Evolutionary conservation across 2,329 filamentous ascomycete genomes (phyloP).

Genomic region (Aureobasidium sp.): DNA sequence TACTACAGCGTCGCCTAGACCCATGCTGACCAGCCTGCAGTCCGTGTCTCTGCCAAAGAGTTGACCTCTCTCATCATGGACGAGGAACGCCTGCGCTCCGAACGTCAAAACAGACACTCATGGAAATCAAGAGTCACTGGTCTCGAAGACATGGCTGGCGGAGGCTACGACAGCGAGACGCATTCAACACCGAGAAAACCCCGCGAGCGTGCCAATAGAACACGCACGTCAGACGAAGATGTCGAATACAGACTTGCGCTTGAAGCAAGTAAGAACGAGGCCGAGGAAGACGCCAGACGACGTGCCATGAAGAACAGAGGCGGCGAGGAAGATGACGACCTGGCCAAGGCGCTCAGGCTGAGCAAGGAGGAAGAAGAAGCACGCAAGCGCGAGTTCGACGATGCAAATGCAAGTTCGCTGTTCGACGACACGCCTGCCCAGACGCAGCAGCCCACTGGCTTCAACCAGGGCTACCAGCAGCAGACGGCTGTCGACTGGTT

Average conservation of each 20-base stretch:
- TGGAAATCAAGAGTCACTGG: conserved; percentile 97
- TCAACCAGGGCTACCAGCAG: conserved; percentile 97
- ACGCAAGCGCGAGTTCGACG: conserved; percentile 77
- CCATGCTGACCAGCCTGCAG: conserved; percentile 45
- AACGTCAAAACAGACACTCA: conserved; percentile 82
- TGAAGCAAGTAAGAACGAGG: conserved; percentile 90
- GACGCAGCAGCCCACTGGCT: conserved; percentile 67
- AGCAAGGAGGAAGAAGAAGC: conserved; percentile 92
- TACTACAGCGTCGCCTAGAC: conserved; percentile 13
- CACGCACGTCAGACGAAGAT: conserved; percentile 65
- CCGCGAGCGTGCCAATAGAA: conserved; percentile 29
- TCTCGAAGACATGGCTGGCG: conserved; percentile 66
- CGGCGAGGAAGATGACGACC: conserved; percentile 66
- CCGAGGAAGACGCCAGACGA: conserved; percentile 81
- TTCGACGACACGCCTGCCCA: conserved; percentile 72
- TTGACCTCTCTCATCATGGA: conserved; percentile 86
- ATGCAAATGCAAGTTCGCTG: conserved; percentile 75
- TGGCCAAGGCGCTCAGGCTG: conserved; percentile 89
- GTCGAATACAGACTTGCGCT: conserved; percentile 84
- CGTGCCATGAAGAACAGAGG: conserved; percentile 40
- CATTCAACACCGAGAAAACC: conserved; percentile 34
- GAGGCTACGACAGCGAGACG: conserved; percentile 28
- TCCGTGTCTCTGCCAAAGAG: conserved; percentile 93
- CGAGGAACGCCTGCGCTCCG: conserved; percentile 82
- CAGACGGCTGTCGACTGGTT: conserved; percentile 95